Evolutionary conservation across 2,329 filamentous ascomycete species (phyloP).

Genomic region (Gaeumannomyces sp.): DNA sequence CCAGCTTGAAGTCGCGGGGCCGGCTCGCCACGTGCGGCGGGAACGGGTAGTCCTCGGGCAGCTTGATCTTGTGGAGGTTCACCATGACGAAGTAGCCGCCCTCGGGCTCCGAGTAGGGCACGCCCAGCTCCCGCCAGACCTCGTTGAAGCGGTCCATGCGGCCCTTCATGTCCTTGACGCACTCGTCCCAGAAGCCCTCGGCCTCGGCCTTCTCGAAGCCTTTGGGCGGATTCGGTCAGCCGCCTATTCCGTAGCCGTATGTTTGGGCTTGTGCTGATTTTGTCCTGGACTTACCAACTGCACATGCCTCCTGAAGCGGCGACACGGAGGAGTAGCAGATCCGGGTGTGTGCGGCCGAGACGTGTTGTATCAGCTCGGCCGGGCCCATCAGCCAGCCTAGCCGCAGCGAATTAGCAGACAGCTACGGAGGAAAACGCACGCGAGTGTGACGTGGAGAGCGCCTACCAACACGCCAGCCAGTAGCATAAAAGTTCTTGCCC

Average conservation of each 20-base stretch:
- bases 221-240: constrained; percentile 12
- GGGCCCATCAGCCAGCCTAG: constrained; percentile 84
- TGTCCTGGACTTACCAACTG: constrained; percentile 52
- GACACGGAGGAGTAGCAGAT: constrained; percentile 96
- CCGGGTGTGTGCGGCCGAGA: constrained; percentile 84
- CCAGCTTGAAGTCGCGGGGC: constrained; percentile 87
- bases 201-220: constrained; percentile 83
- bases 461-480: constrained; percentile 80
- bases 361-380: constrained; percentile 81
- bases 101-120: constrained; percentile 86
- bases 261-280: not conserved
- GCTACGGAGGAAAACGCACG: not conserved
- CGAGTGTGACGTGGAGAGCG: constrained; percentile 2
- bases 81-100: constrained; percentile 97
- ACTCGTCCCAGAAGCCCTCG: constrained; percentile 80
- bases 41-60: constrained; percentile 82
- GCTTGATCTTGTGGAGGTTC: constrained; percentile 80
- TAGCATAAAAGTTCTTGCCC: constrained; percentile 97
- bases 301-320: constrained; percentile 88
- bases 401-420: not conserved
- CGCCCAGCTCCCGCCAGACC: constrained; percentile 66
- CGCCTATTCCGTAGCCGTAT: not conserved
- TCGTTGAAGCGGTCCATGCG: constrained; percentile 86
- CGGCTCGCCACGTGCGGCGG: constrained; percentile 80
- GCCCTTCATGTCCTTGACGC: constrained; percentile 77